Conservation (phyloP, 2,329 filamentous ascomycete genomes). For the Cladophialophora yegresii region DNA sequence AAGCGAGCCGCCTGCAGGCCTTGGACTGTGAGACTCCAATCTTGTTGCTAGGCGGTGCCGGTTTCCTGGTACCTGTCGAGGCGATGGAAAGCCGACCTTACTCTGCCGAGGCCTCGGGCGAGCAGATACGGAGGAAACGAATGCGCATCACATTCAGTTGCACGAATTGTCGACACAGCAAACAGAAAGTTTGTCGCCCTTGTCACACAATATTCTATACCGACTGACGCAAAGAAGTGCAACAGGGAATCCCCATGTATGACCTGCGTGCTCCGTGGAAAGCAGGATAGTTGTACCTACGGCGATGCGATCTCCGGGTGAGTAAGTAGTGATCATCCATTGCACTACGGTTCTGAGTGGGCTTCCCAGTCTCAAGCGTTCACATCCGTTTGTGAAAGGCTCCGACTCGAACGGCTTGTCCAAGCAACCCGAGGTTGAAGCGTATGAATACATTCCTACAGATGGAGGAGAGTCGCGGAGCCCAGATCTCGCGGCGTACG, state of each 20-base stretch:
- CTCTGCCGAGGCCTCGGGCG: conserved; percentile 1
- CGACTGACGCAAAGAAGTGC: conserved; percentile 1
- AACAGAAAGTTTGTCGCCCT: conserved; percentile 14
- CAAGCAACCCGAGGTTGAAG: conserved; percentile 3
- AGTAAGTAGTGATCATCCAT: not conserved
- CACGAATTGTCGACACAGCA: conserved; percentile 22
- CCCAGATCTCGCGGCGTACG: conserved; percentile 16
- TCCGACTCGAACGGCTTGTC: not conserved
- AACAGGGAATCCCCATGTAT: conserved; percentile 18
- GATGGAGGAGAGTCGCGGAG: not conserved
- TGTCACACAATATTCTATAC: not conserved
- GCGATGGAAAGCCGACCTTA: conserved; percentile 9
- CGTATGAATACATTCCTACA: not conserved
- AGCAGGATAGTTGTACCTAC: conserved; percentile 20
- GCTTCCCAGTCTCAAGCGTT: not conserved
- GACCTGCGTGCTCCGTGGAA: conserved; percentile 22
- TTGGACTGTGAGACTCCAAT: conserved; percentile 2
- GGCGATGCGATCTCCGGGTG: conserved; percentile 10
- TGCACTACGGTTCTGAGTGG: not conserved
- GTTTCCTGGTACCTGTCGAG: not conserved
- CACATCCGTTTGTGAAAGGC: not conserved
- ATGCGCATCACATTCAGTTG: conserved; percentile 20
- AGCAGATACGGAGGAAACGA: conserved; percentile 13
- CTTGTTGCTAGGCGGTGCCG: not conserved
- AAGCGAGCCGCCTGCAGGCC: conserved; percentile 3